Evolutionary conservation across 164 flowering plant genomes (phyloP), one percentile per base, ranked within the genome.

Genomic region (Stephania japonica): DNA sequence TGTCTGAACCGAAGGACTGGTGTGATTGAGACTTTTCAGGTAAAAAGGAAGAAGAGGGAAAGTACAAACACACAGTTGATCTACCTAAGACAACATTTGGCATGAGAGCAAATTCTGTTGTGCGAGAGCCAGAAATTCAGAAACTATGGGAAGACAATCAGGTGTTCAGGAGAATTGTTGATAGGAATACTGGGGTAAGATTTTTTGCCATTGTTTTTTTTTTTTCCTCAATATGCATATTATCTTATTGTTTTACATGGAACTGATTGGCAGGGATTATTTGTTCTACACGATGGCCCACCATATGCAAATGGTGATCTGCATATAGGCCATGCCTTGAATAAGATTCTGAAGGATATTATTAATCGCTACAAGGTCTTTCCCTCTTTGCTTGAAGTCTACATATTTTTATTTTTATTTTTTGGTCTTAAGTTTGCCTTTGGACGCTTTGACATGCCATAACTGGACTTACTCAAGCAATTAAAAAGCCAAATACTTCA

Each of bases 291-390:
- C 81, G 99, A 96, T 84, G 99, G 99, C 26, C 99, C 99, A 67
- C 99, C 99, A 42, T 96, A 96, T 86, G 99, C 99, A 43, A 96
- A 96, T 88, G 99, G 99, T 5, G 86, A 96, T 79, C 82, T 95
- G 47, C 99, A 96, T 81, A 93, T 93, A 70, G 99, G 99, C 1
- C 99, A 96, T 88, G 98, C 99, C 42, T 78, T 96, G 64, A 96
- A 96, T 82, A 96, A 96, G 90, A 89, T 96, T 79, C 80, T 96
- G 83, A 96, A 96, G 84, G 99, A 96, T 82, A 88, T 96, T 11
- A 91, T 96, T 74, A 93, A 93, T 72, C 94, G 97, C 26, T 96
- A 91, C 75, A 96, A 96, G 98, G 99, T 91, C 63, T 67, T 53
- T 65, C 67, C 68, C 65, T 72, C 69, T 50, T 69, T 59, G 5